A percentile compares a stretch with the other conserved stretches of the same genome.
Evolutionary conservation across 2,329 filamentous ascomycete species (phyloP).

Genomic region (Pestalotiopsis sp.): DNA sequence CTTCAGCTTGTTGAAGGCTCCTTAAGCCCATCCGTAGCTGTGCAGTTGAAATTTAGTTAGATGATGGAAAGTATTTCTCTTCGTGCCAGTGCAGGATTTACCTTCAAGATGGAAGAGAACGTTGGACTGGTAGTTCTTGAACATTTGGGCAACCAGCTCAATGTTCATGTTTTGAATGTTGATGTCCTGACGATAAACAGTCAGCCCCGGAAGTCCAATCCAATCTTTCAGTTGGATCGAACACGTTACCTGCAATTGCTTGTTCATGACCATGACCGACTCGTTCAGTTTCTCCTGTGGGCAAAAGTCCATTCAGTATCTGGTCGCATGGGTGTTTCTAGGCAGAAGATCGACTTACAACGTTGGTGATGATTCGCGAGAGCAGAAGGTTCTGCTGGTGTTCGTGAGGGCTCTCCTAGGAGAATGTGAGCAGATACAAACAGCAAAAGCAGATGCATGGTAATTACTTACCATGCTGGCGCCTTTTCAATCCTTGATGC

Average conservation of each 20-base stretch:
- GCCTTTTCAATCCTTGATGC: neutral
- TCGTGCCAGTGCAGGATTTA: constrained; percentile 39
- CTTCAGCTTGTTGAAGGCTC: constrained; percentile 64
- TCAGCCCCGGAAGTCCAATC: neutral
- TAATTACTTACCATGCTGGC: neutral
- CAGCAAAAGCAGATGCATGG: neutral
- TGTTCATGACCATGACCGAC: constrained; percentile 89
- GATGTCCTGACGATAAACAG: constrained; percentile 70
- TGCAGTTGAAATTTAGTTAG: constrained; percentile 19
- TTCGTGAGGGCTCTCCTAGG: constrained; percentile 90
- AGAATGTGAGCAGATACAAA: neutral
- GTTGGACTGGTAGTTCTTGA: constrained; percentile 99
- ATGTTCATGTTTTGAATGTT: constrained; percentile 99
- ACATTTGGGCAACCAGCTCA: constrained; percentile 97
- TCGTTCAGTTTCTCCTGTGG: constrained; percentile 94
- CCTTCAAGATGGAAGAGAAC: constrained; percentile 97
- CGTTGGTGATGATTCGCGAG: constrained; percentile 95
- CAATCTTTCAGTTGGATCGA: constrained; percentile 19
- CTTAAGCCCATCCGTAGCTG: constrained; percentile 82
- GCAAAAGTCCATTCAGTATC: neutral
- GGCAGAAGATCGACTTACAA: constrained; percentile 63
- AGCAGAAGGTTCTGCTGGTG: constrained; percentile 94
- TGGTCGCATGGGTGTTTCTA: neutral
- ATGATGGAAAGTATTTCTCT: neutral
- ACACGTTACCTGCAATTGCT: constrained; percentile 72